Evolutionary conservation across 1,139 yeast species (phyloP).

Genomic region (Debaryomycetaceae sp.): DNA sequence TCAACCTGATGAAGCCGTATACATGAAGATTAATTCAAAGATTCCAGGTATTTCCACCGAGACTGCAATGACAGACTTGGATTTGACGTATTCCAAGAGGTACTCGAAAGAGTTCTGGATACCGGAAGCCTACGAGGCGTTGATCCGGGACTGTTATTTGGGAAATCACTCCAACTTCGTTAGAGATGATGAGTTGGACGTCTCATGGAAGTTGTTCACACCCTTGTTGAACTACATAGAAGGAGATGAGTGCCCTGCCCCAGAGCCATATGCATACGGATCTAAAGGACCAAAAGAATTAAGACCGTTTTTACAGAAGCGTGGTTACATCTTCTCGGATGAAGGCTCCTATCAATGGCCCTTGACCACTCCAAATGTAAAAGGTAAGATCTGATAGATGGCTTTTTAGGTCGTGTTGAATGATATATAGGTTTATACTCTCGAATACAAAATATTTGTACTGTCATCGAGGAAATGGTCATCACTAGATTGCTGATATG

Average conservation of each 20-base stretch:
- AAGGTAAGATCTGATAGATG: slow-evolving; percentile 27
- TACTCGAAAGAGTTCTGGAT: slow-evolving; percentile 84
- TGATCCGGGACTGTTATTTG: slow-evolving; percentile 82
- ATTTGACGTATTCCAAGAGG: slow-evolving; percentile 77
- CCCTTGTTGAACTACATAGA: slow-evolving; percentile 83
- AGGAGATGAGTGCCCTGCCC: slow-evolving; percentile 59
- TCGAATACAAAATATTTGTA: background rate
- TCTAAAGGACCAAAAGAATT: slow-evolving; percentile 81
- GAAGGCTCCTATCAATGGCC: slow-evolving; percentile 80
- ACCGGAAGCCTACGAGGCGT: slow-evolving; percentile 96
- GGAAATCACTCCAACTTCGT: slow-evolving; percentile 98
- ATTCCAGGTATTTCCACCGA: slow-evolving; percentile 86
- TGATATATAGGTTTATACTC: background rate
- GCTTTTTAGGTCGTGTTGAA: background rate
- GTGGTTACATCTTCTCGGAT: slow-evolving; percentile 66
- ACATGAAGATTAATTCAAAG: slow-evolving; percentile 87
- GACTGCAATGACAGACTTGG: slow-evolving; percentile 84
- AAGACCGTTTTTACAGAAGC: slow-evolving; percentile 55
- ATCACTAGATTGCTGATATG: background rate
- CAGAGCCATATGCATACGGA: slow-evolving; percentile 78
- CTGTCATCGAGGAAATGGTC: too few species aligned
- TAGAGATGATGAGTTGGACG: slow-evolving; percentile 94
- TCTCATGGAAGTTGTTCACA: slow-evolving; percentile 89
- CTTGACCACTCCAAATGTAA: slow-evolving; percentile 56
- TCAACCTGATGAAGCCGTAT: slow-evolving; percentile 94